Base-by-base conservation (phyloP, 345 rosid species). In the Garcia nutans region DNA sequence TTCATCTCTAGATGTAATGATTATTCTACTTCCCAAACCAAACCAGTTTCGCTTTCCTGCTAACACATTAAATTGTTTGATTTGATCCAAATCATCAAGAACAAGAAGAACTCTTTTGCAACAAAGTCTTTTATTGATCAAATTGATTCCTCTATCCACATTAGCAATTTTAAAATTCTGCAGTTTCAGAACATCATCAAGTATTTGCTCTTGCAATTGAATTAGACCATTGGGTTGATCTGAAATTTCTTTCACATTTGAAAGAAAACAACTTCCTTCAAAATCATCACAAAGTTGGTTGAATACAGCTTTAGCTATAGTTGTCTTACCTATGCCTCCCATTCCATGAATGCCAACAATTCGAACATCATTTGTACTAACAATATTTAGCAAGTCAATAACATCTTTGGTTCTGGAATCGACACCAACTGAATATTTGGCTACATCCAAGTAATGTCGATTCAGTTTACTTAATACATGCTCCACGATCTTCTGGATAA, bases 31-130 rank as follows among this genome's bases (percentile, higher is more conserved):
- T 54, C 74, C 74, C 15, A 20, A 9, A 3, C 62, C 63, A 70
- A 70, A 55, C 61, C 74, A 70, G 2, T 15, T 44, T 41, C 37
- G 20, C 13, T 41, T 37, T 2, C 54, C n/a, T 24, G 22, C 55
- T 11, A 71, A 58, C 20, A 55, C 74, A 24, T 57, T 20, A 5
- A 71, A 11, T 15, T 71, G 74, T n/a, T 71, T 20, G 11, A 58
- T n/a, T 19, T 71, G 65, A 57, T 71, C 55, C 20, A 44, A 16
- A 58, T 71, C 65, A 71, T 71, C 74, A 71, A 71, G 54, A 22
- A 71, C 65, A 71, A 71, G 9, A 71, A 71, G 41, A 71, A 71
- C 65, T 37, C 74, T 71, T 58, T 22, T 58, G 20, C 42, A n/a
- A 20, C 41, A 1, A 20, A 71, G 26, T 42, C 65, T 22, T n/a